Evolutionary conservation across 805 yeast species (phyloP).

Genomic region (Suhomyces sp.): DNA sequence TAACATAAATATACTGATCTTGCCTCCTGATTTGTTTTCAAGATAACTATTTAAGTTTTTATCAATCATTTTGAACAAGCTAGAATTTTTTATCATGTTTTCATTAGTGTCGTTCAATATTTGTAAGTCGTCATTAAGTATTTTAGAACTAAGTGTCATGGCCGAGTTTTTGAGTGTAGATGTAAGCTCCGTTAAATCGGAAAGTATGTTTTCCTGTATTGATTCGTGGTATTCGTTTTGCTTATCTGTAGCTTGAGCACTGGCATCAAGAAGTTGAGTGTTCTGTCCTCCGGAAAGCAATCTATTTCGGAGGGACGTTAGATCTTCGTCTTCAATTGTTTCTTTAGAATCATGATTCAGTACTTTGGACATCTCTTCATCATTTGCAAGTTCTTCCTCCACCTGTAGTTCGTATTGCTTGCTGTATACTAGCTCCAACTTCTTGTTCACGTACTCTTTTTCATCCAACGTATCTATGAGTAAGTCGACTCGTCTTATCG

Average conservation of each 20-base stretch:
- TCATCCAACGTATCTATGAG: slow-evolving; percentile 20
- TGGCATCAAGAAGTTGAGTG: slow-evolving; percentile 11
- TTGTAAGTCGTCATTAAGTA: slow-evolving; percentile 31
- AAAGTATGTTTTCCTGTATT: slow-evolving; percentile 47
- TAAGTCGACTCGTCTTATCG: slow-evolving; percentile 11
- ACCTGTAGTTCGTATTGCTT: slow-evolving; percentile 1
- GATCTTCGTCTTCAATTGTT: slow-evolving; percentile 15
- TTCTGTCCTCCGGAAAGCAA: slow-evolving; percentile 23
- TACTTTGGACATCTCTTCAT: background rate
- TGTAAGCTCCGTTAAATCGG: slow-evolving; percentile 49
- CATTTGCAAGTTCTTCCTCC: background rate
- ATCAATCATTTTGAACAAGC: slow-evolving; percentile 31
- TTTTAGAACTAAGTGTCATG: slow-evolving; percentile 33
- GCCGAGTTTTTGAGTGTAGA: slow-evolving; percentile 48
- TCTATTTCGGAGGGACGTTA: slow-evolving; percentile 22
- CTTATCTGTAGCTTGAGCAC: slow-evolving; percentile 13
- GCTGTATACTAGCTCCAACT: slow-evolving; percentile 12
- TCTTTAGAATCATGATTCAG: background rate
- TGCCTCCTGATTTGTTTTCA: slow-evolving; percentile 39
- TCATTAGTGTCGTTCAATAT: slow-evolving; percentile 35
- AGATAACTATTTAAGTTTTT: slow-evolving; percentile 37
- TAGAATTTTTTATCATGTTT: slow-evolving; percentile 29
- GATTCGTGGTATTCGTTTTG: slow-evolving; percentile 40
- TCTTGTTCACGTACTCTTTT: slow-evolving; percentile 17
- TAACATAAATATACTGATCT: slow-evolving; percentile 37